Percentiles rank a stretch among this genome's conserved stretches.
Conservation (phyloP, 129 eudicot species). For the Heracleum sosnowskyi region DNA sequence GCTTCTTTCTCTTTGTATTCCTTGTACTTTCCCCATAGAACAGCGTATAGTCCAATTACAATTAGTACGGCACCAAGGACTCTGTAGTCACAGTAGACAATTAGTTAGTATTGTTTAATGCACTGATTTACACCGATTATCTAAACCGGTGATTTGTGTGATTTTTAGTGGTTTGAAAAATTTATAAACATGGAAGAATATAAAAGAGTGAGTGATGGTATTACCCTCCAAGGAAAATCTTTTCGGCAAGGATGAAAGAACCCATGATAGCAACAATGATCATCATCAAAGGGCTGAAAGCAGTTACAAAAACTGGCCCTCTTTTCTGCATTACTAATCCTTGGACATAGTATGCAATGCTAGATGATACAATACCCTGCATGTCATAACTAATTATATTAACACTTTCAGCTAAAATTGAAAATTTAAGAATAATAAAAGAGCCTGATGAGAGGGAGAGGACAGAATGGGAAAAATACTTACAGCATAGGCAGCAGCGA, state of each 20-base stretch:
- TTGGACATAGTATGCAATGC: slow-evolving; percentile 97
- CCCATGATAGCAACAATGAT: slow-evolving; percentile 98
- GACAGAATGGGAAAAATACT: background rate
- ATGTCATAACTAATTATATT: background rate
- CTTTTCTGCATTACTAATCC: slow-evolving; percentile 91
- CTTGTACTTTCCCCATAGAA: slow-evolving; percentile 94
- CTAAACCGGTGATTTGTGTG: no score
- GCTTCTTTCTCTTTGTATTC: slow-evolving; percentile 68
- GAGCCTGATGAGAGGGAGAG: background rate
- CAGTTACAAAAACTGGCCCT: slow-evolving; percentile 97
- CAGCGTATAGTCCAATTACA: slow-evolving; percentile 81
- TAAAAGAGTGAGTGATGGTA: background rate
- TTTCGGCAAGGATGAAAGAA: slow-evolving; percentile 84
- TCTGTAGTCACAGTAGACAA: slow-evolving; percentile 26
- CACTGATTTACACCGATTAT: background rate
- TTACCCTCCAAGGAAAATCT: slow-evolving; percentile 91
- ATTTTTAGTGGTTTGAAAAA: no score
- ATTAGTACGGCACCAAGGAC: slow-evolving; percentile 69
- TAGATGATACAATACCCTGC: slow-evolving; percentile 91
- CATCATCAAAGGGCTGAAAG: slow-evolving; percentile 98
- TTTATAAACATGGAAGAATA: no score
- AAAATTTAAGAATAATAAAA: slow-evolving; percentile 2
- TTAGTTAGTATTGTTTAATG: background rate
- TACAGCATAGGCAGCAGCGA: slow-evolving; percentile 99
- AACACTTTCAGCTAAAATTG: background rate